Percentiles rank a stretch among this genome's conserved stretches.
phyloP scores from a whole-genome alignment of 2,329 filamentous ascomycete genomes.

The Chaetomiaceae sp. region DNA sequence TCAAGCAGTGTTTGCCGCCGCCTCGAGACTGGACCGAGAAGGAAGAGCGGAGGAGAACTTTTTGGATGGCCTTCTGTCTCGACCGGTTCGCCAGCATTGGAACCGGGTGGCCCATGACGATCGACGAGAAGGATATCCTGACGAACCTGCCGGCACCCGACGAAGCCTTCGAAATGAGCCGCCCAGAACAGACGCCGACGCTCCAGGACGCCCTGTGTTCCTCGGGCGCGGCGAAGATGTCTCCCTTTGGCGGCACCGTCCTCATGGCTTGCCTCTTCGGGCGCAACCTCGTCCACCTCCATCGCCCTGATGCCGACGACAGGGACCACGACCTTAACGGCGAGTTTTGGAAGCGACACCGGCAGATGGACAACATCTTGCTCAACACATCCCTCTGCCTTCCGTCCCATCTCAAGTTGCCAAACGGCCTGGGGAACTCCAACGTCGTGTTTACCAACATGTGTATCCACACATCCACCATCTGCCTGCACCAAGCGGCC shows the following conservation, averaged over 20 bases:
- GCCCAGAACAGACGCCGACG: constrained; percentile 64
- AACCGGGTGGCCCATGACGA: constrained; percentile 92
- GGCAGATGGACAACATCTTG: constrained; percentile 82
- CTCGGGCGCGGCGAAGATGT: constrained; percentile 67
- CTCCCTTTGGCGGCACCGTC: constrained; percentile 73
- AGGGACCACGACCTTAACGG: constrained; percentile 84
- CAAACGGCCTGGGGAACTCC: constrained; percentile 66
- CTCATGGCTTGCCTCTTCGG: constrained; percentile 88
- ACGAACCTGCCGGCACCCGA: constrained; percentile 81
- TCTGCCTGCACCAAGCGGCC: constrained; percentile 95
- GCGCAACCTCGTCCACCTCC: constrained; percentile 83
- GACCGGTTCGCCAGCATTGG: constrained; percentile 94
- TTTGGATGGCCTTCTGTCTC: constrained; percentile 89
- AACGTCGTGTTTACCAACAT: constrained; percentile 95
- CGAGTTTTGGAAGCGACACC: constrained; percentile 92
- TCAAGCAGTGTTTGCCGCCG: constrained; percentile 84
- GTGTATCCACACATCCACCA: constrained; percentile 93
- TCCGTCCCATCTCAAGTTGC: constrained; percentile 75
- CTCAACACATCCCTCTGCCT: constrained; percentile 80
- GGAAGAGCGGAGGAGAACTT: constrained; percentile 85
- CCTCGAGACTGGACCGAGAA: constrained; percentile 90
- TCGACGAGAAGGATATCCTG: constrained; percentile 87
- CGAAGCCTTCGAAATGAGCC: constrained; percentile 77
- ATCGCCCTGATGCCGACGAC: constrained; percentile 77
- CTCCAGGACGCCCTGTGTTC: constrained; percentile 66